phyloP scores from a whole-genome alignment of 192 early-diverging fungal species.

The Irineochytrium annulatum region DNA sequence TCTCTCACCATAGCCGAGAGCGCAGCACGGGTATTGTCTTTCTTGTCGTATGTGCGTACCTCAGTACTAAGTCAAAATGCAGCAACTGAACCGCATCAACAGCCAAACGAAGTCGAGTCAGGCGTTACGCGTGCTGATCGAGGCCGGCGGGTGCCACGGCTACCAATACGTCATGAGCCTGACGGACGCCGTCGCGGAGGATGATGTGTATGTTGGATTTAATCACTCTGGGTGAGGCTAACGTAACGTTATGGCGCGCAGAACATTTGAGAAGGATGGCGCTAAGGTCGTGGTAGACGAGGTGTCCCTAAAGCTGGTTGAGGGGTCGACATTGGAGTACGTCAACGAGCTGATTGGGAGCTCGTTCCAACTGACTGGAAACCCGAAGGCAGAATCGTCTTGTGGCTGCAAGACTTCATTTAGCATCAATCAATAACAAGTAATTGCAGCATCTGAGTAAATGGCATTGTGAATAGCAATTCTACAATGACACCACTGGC shows the following conservation, averaged over 20 bases:
- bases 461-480: no score
- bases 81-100: constrained; percentile 6
- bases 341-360: constrained; percentile 53
- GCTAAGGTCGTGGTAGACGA: constrained; percentile 41
- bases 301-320: constrained; percentile 35
- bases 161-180: constrained; percentile 54
- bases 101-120: constrained; percentile 5
- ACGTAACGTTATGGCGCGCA: no score
- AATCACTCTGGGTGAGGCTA: no score
- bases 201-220: constrained; percentile 31
- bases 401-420: constrained; percentile 55
- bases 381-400: constrained; percentile 48
- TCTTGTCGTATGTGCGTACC: no score
- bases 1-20: no score
- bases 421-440: constrained; percentile 32
- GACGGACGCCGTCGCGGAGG: constrained; percentile 30
- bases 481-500: no score
- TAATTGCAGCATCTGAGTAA: no score
- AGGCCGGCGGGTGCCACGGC: constrained; percentile 53
- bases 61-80: background rate
- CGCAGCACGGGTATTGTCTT: no score
- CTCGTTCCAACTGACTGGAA: constrained; percentile 48
- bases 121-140: constrained; percentile 40
- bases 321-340: constrained; percentile 45
- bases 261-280: constrained; percentile 41